Percentiles rank a stretch among this genome's conserved stretches.
Evolutionary conservation across 768 basidiomycete genomes (phyloP).

Genomic region (Rhizopogon vulgaris): DNA sequence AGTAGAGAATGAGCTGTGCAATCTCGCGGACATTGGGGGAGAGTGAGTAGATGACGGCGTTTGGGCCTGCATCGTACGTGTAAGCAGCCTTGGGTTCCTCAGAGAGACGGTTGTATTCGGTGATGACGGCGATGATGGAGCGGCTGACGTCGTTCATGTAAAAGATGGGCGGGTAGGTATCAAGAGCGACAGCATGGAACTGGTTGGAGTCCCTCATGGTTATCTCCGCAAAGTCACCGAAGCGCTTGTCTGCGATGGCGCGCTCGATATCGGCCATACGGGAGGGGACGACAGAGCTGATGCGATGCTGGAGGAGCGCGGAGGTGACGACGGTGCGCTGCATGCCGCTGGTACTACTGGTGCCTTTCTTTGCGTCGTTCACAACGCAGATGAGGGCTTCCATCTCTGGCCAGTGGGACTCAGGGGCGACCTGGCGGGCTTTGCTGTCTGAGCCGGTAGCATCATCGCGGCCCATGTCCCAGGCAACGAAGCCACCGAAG

Average conservation of each 20-base stretch:
- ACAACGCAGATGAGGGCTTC: constrained; percentile 98
- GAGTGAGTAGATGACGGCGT: constrained; percentile 92
- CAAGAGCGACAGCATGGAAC: constrained; percentile 97
- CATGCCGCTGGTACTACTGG: constrained; percentile 93
- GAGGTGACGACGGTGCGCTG: constrained; percentile 96
- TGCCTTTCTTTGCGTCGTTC: constrained; percentile 93
- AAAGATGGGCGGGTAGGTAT: constrained; percentile 97
- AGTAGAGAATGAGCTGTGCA: constrained; percentile 65
- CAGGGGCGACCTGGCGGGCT: constrained; percentile 81
- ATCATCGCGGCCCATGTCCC: constrained; percentile 65
- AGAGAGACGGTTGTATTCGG: constrained; percentile 85
- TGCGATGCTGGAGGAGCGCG: constrained; percentile 80
- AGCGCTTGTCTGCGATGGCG: constrained; percentile 77
- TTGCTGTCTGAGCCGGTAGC: constrained; percentile 78
- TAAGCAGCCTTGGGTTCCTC: constrained; percentile 80
- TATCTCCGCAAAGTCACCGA: constrained; percentile 81
- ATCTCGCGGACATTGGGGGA: constrained; percentile 75
- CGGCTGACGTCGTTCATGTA: constrained; percentile 98
- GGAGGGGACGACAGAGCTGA: constrained; percentile 76
- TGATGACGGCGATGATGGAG: constrained; percentile 86
- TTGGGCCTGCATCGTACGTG: constrained; percentile 98
- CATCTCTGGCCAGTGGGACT: constrained; percentile 89
- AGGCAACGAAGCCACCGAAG: constrained; percentile 95
- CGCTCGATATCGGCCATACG: constrained; percentile 79
- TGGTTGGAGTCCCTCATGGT: constrained; percentile 98